Evolutionary conservation across 2,329 filamentous ascomycete species (phyloP).

Genomic region (Penicillium crustosum): DNA sequence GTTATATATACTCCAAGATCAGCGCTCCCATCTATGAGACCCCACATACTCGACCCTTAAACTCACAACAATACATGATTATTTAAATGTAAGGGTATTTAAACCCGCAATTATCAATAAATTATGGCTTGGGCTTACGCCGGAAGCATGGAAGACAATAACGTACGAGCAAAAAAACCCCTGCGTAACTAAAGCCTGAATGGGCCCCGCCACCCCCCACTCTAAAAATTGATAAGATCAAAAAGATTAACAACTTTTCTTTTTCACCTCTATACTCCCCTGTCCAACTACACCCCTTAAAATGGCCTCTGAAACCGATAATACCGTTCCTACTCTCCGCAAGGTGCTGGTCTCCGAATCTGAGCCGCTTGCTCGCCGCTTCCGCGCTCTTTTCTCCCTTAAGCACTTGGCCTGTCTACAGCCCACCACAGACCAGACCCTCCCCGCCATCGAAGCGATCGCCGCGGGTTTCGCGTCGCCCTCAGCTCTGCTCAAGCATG

Average conservation of each 20-base stretch:
- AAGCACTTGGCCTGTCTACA: conserved; percentile 81
- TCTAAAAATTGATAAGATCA: conserved; percentile 43
- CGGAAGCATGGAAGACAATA: not conserved
- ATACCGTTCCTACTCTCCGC: conserved; percentile 52
- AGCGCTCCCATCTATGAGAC: not conserved
- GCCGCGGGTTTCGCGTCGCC: conserved; percentile 81
- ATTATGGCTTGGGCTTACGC: not conserved
- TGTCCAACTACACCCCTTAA: not conserved
- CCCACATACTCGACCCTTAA: not conserved
- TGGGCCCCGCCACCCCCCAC: conserved; percentile 39
- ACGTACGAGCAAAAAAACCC: conserved; percentile 5
- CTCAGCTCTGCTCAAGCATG: conserved; percentile 91
- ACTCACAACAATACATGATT: not conserved
- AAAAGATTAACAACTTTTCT: conserved; percentile 27
- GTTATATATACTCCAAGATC: not conserved
- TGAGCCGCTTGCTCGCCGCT: conserved; percentile 80
- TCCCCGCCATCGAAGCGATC: conserved; percentile 74
- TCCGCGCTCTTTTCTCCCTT: conserved; percentile 94
- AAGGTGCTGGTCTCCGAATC: conserved; percentile 76
- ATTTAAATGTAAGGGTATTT: not conserved
- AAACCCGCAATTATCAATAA: not conserved
- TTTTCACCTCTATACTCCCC: conserved; percentile 5
- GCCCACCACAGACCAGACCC: conserved; percentile 56
- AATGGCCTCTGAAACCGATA: conserved; percentile 37
- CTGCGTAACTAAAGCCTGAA: conserved; percentile 1